Percentiles rank a stretch among this genome's conserved stretches.
phyloP scores from a whole-genome alignment of 805 yeast genomes.

The Lipomyces orientalis region DNA sequence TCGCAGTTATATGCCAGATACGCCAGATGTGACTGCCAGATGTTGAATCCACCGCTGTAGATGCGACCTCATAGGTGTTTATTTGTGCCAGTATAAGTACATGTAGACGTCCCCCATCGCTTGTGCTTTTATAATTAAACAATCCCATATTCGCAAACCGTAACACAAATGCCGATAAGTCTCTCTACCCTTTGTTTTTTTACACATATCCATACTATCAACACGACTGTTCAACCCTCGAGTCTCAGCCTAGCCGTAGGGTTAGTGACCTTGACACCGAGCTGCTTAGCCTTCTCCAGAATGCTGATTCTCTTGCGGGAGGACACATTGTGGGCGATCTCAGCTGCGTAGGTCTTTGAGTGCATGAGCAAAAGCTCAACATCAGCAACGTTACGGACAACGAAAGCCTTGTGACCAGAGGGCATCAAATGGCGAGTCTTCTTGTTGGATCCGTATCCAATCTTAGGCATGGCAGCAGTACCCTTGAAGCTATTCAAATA shows the following conservation, averaged over 20 bases:
- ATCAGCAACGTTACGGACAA: conserved; percentile 90
- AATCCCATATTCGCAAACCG: conserved; percentile 2
- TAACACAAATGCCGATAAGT: neutral
- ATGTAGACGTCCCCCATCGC: conserved; percentile 1
- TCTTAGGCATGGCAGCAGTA: conserved; percentile 97
- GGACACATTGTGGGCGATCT: conserved; percentile 98
- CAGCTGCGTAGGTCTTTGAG: conserved; percentile 99
- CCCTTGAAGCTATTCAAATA: conserved; percentile 77
- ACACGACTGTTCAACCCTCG: conserved; percentile 28
- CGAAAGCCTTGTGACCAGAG: conserved; percentile 97
- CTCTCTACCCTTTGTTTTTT: neutral
- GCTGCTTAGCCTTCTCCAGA: conserved; percentile 95
- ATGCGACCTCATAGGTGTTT: neutral
- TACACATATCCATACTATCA: neutral
- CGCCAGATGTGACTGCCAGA: neutral
- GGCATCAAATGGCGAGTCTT: conserved; percentile 95
- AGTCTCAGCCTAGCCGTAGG: conserved; percentile 71
- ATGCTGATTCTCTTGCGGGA: conserved; percentile 98
- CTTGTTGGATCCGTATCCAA: conserved; percentile 99
- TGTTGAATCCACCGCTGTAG: neutral
- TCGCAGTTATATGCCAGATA: neutral
- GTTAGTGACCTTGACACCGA: conserved; percentile 98
- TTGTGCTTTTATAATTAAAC: neutral
- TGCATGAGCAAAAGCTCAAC: conserved; percentile 95
- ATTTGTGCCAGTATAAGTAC: conserved; percentile 2